phyloP scores from a whole-genome alignment of 306 rosid genomes.

The Potentilla sterilis region DNA sequence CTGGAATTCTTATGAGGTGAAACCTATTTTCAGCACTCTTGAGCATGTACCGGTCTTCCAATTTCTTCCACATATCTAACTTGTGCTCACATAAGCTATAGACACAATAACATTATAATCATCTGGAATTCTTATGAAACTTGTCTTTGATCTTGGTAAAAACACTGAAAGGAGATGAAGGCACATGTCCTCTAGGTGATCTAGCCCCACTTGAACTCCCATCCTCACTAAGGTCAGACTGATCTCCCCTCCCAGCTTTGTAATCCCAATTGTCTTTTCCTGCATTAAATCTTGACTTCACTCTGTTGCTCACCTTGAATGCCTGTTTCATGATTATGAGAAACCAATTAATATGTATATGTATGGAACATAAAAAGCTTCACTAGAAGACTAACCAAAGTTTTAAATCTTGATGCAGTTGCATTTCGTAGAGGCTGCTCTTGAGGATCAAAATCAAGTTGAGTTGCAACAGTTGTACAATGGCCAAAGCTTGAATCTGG shows the following conservation, averaged over 20 bases:
- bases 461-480: slow-evolving; percentile 40
- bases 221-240: slow-evolving; percentile 72
- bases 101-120: background rate
- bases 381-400: slow-evolving; percentile 69
- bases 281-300: slow-evolving; percentile 59
- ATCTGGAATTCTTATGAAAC: slow-evolving; percentile 36
- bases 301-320: slow-evolving; percentile 84
- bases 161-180: slow-evolving; percentile 47
- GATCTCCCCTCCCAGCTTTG: slow-evolving; percentile 64
- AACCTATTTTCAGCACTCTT: too few relatives aligned
- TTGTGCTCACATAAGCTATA: background rate
- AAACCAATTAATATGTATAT: slow-evolving; percentile 15
- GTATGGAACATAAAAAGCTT: slow-evolving; percentile 18
- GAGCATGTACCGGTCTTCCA: too few relatives aligned
- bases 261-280: slow-evolving; percentile 58
- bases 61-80: background rate
- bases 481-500: slow-evolving; percentile 12
- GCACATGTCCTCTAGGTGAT: slow-evolving; percentile 74
- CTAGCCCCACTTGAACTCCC: slow-evolving; percentile 85
- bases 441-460: slow-evolving; percentile 79
- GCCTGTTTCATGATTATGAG: slow-evolving; percentile 59
- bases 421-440: slow-evolving; percentile 72
- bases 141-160: slow-evolving; percentile 54
- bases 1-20: background rate
- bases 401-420: slow-evolving; percentile 69